Conservation (phyloP, 345 rosid genomes). For the Pelargonium nanum region DNA sequence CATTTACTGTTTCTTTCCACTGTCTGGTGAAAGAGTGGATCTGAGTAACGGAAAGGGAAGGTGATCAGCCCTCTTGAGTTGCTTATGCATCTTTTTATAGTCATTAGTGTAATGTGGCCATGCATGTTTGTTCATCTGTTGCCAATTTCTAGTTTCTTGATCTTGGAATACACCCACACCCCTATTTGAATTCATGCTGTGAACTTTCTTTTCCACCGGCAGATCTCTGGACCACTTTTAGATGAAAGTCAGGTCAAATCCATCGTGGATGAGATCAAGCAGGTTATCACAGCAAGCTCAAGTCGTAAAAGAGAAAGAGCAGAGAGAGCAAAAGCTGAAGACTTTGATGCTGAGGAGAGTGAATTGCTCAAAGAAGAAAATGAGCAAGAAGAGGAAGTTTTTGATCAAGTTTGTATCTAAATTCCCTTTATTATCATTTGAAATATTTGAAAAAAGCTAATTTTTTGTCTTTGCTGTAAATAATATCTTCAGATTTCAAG, state of each 20-base stretch:
- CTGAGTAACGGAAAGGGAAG: no score
- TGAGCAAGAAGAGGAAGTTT: slow-evolving; percentile 98
- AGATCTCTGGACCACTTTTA: slow-evolving; percentile 76
- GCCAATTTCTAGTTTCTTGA: no score
- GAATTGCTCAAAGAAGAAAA: slow-evolving; percentile 97
- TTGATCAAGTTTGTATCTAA: slow-evolving; percentile 76
- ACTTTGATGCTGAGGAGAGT: slow-evolving; percentile 95
- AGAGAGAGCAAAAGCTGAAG: slow-evolving; percentile 92
- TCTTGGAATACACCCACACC: no score
- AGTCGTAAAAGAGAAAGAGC: slow-evolving; percentile 90
- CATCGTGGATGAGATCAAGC: slow-evolving; percentile 84
- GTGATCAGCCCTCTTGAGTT: no score
- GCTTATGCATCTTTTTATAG: no score
- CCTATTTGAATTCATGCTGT: background rate
- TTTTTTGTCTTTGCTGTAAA: background rate
- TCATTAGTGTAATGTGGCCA: no score
- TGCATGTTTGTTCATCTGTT: no score
- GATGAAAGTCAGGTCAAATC: slow-evolving; percentile 86
- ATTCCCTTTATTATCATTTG: slow-evolving; percentile 3
- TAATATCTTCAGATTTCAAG: background rate
- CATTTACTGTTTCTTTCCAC: no score
- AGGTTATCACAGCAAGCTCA: slow-evolving; percentile 90
- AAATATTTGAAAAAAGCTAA: background rate
- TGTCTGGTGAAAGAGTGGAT: no score
- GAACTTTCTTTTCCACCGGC: slow-evolving; percentile 18